Percentiles rank a stretch among this genome's conserved stretches.
Evolutionary conservation across 1,284 basidiomycete species (phyloP).

Genomic region (Leccinum fallax): DNA sequence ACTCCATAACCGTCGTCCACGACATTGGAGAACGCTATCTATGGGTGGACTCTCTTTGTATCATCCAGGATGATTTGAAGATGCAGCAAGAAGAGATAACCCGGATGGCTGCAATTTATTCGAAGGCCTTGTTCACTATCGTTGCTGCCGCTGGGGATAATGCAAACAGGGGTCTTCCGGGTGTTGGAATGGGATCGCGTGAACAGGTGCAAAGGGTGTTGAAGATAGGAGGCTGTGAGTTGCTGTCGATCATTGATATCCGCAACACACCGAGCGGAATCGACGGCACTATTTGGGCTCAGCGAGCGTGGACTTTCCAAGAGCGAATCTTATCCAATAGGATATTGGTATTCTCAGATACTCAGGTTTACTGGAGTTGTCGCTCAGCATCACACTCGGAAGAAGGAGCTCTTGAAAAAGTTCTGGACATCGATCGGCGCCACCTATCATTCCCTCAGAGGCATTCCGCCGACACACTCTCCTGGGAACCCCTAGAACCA

Average conservation of each 20-base stretch:
- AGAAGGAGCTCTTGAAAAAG: constrained; percentile 9
- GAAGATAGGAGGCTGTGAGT: constrained; percentile 8
- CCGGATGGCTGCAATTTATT: constrained; percentile 26
- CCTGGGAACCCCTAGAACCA: constrained; percentile 5
- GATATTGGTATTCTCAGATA: constrained; percentile 21
- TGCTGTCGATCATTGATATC: constrained; percentile 16
- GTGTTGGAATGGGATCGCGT: constrained; percentile 8
- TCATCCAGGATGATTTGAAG: constrained; percentile 21
- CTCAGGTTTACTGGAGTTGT: constrained; percentile 26
- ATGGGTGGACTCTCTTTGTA: constrained; percentile 30
- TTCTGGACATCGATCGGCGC: background rate
- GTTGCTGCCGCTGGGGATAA: constrained; percentile 23
- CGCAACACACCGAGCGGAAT: constrained; percentile 4
- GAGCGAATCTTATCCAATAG: constrained; percentile 23
- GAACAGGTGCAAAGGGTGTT: constrained; percentile 12
- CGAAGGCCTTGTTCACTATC: constrained; percentile 21
- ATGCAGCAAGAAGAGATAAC: constrained; percentile 22
- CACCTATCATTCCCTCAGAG: constrained; percentile 6
- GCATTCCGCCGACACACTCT: background rate
- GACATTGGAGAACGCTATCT: constrained; percentile 28
- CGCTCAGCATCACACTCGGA: constrained; percentile 14
- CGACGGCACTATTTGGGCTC: constrained; percentile 11
- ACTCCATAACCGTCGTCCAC: constrained; percentile 21
- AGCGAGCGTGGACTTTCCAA: constrained; percentile 28
- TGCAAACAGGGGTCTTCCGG: constrained; percentile 19